A percentile compares a stretch with the other conserved stretches of the same genome.
Conservation (phyloP, 257 asterid species). For the Plantago major region DNA sequence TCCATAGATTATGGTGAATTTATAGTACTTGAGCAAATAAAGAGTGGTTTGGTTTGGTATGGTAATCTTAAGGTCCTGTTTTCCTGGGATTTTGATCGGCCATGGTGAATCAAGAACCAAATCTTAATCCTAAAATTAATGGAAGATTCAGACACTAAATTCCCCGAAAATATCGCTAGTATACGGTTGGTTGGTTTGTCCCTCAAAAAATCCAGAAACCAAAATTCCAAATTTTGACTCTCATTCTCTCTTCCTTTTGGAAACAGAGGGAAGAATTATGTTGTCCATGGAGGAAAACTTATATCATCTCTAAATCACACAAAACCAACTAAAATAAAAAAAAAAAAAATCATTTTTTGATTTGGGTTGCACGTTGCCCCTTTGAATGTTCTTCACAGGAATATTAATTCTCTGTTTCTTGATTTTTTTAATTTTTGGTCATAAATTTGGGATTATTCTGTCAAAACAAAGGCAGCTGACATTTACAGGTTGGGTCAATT, state of each 20-base stretch:
- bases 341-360: constrained; percentile 6
- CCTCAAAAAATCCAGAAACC: constrained; percentile 27
- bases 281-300: constrained; percentile 31
- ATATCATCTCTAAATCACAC: not conserved
- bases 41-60: too few relatives aligned
- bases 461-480: constrained; percentile 19
- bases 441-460: not conserved
- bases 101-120: not conserved
- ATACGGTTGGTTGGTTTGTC: constrained; percentile 17
- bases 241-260: constrained; percentile 43
- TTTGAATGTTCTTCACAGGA: constrained; percentile 32
- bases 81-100: too few relatives aligned
- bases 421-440: not conserved
- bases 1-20: too few relatives aligned
- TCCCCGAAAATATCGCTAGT: constrained; percentile 28
- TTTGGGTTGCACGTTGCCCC: constrained; percentile 29
- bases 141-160: not conserved
- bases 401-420: constrained; percentile 21
- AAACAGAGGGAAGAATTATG: constrained; percentile 50
- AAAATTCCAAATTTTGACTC: constrained; percentile 31
- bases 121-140: not conserved
- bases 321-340: not conserved
- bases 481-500: not conserved
- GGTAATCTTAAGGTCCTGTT: too few relatives aligned
- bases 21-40: too few relatives aligned